Conservation (phyloP, 1,284 basidiomycete species). For the Ceratobasidium sp. region DNA sequence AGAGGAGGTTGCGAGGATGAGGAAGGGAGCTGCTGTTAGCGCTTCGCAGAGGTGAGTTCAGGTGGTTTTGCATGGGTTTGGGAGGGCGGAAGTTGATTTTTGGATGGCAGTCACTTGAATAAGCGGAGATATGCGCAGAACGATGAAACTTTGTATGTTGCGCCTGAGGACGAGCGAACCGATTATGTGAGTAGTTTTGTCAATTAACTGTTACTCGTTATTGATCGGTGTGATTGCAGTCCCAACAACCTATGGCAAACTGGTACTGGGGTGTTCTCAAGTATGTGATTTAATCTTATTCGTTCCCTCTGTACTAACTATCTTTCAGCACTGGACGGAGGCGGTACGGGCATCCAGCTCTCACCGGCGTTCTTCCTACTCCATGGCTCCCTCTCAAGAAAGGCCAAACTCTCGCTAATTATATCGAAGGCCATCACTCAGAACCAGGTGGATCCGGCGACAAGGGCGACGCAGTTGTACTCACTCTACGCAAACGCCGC, state of each 20-base stretch:
- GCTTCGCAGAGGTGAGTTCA: slow-evolving; percentile 81
- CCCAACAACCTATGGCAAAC: slow-evolving; percentile 94
- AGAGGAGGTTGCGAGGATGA: slow-evolving; percentile 77
- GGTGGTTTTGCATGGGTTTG: slow-evolving; percentile 8
- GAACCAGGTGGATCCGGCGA: slow-evolving; percentile 57
- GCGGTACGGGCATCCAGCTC: slow-evolving; percentile 91
- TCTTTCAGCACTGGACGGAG: slow-evolving; percentile 80
- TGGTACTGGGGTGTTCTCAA: slow-evolving; percentile 93
- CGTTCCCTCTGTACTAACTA: slow-evolving; percentile 40
- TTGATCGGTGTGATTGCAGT: slow-evolving; percentile 61
- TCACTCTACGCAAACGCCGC: slow-evolving; percentile 67
- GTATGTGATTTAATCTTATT: slow-evolving; percentile 58
- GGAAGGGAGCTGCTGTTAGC: slow-evolving; percentile 84
- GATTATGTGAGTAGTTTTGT: slow-evolving; percentile 76
- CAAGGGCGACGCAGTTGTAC: slow-evolving; percentile 74
- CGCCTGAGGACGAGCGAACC: slow-evolving; percentile 88
- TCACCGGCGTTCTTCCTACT: slow-evolving; percentile 87
- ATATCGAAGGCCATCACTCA: slow-evolving; percentile 61
- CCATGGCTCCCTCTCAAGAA: slow-evolving; percentile 93
- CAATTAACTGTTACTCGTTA: slow-evolving; percentile 34
- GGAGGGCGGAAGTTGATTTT: background rate
- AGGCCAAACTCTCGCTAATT: slow-evolving; percentile 72
- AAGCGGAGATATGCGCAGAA: slow-evolving; percentile 89
- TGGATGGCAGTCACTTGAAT: slow-evolving; percentile 75
- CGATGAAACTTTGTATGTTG: slow-evolving; percentile 95